A percentile compares a stretch with the other conserved stretches of the same genome.
Conservation (phyloP, 2,329 filamentous ascomycete species). For the Xylaria arbuscula region DNA sequence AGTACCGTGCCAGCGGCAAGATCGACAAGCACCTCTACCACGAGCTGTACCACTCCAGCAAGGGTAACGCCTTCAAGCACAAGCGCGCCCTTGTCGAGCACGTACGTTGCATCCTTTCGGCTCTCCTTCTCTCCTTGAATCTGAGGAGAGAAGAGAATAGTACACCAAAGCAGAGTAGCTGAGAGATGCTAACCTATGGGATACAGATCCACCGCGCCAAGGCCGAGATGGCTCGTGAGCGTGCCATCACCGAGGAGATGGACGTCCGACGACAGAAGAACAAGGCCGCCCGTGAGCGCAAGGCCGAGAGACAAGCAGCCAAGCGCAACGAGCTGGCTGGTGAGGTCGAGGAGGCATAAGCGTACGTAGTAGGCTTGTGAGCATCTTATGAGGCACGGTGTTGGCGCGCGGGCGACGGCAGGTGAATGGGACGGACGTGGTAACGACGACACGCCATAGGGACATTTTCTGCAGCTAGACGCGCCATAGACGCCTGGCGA, state of each 20-base stretch:
- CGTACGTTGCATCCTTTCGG: slow-evolving; percentile 72
- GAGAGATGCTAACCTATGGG: slow-evolving; percentile 28
- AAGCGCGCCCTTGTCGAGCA: slow-evolving; percentile 99
- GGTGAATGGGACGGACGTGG: slow-evolving; percentile 40
- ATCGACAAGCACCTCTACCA: slow-evolving; percentile 99
- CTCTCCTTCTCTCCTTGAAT: background rate
- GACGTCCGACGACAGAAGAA: slow-evolving; percentile 99
- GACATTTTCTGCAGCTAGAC: slow-evolving; percentile 44
- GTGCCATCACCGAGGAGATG: slow-evolving; percentile 98
- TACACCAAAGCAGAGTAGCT: too few species aligned
- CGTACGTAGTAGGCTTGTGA: slow-evolving; percentile 1
- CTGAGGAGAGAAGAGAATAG: too few species aligned
- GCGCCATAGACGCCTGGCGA: slow-evolving; percentile 45
- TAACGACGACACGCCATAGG: slow-evolving; percentile 46
- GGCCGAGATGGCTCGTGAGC: slow-evolving; percentile 98
- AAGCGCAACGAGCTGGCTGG: slow-evolving; percentile 90
- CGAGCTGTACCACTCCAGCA: slow-evolving; percentile 99
- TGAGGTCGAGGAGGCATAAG: slow-evolving; percentile 68
- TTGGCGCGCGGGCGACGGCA: slow-evolving; percentile 10
- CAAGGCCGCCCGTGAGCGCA: slow-evolving; percentile 99
- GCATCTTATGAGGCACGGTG: slow-evolving; percentile 16
- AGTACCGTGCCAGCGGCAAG: slow-evolving; percentile 99
- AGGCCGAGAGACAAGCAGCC: slow-evolving; percentile 87
- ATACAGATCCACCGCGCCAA: slow-evolving; percentile 98
- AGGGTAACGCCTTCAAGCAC: slow-evolving; percentile 99